Base-by-base conservation (phyloP, 768 basidiomycete genomes). In the Mrakia blollopis region DNA sequence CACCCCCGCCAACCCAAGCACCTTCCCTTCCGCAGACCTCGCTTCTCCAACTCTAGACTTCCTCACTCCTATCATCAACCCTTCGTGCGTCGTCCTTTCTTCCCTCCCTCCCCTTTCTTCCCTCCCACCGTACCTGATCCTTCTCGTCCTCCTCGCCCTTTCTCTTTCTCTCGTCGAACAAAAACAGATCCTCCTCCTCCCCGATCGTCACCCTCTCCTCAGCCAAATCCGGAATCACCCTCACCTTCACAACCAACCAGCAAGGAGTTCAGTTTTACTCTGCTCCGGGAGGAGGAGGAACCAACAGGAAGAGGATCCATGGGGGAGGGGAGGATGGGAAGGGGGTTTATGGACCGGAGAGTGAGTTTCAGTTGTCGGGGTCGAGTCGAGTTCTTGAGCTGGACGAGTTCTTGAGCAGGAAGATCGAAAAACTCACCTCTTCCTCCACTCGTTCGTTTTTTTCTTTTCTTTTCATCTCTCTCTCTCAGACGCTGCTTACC, bases 201-300 rank as follows among this genome's bases (percentile, higher is more conserved):
- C 73, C 77, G 8, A 60, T 78, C 60, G 77, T 69, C 1, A 14
- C 41, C 11, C 73, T 78, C 30, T 78, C 77, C 13, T 78, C 77
- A 1, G 41, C n/a, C 8, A 71, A 62, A 60, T 47, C 72, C 1
- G 73, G 69, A 7, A 54, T 78, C 11, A n/a, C 67, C 10, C 70
- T 78, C 35, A 28, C 28, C 37, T 78, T 74, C 62, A 63, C 57
- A 2, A 74, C 77, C 5, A 78, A 78, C 47, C 77, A 78, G 47
- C 61, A 47, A 25, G 77, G 77, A 39, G 77, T 78, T 11, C 77
- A 78, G 67, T 35, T 74, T 54, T 78, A 78, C 41, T 74, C 73
- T 35, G 75, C 75, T 3, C 70, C 72, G 25, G 72, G 72, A 30
- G 71, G 47, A 28, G 61, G 52, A 32, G 69, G 71, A 6, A 23